A percentile compares a stretch with the other conserved stretches of the same genome.
These are phyloP conservation scores for Eruca vesicaria DNA, from an alignment of 441 rosid genomes.

Conservation along the genomic window DNA sequence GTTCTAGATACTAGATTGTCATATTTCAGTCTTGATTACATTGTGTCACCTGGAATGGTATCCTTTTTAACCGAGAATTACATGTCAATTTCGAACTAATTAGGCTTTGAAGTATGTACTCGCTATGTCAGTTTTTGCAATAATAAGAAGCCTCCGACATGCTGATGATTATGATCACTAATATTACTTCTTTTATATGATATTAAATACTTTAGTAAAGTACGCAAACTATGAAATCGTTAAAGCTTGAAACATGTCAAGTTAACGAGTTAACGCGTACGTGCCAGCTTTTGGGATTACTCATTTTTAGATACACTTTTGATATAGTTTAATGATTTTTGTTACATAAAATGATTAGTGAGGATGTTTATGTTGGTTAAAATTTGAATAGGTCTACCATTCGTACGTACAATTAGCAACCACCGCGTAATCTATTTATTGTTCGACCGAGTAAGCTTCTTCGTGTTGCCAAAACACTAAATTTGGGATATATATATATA, in stretches of 20 bases:
- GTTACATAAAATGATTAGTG: background rate
- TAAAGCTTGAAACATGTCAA: background rate
- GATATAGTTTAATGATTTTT: background rate
- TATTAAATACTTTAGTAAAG: background rate
- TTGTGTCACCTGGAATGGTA: background rate
- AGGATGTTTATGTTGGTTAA: background rate
- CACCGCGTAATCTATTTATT: background rate
- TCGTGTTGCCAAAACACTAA: constrained; percentile 5
- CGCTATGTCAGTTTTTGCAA: background rate
- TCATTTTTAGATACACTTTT: background rate
- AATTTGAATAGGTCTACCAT: background rate
- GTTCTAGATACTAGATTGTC: background rate
- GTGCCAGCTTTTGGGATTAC: background rate
- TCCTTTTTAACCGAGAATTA: background rate
- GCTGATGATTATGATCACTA: background rate
- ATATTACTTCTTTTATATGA: background rate
- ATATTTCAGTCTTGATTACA: background rate
- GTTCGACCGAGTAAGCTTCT: background rate
- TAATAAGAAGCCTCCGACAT: background rate
- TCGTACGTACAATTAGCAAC: background rate
- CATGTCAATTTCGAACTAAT: background rate
- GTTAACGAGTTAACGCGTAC: background rate
- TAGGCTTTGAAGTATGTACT: background rate
- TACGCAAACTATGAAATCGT: background rate
- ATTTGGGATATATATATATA: background rate